A percentile compares a stretch with the other conserved stretches of the same genome.
phyloP scores from a whole-genome alignment of 1,284 basidiomycete genomes.

The Pascua guehoae region DNA sequence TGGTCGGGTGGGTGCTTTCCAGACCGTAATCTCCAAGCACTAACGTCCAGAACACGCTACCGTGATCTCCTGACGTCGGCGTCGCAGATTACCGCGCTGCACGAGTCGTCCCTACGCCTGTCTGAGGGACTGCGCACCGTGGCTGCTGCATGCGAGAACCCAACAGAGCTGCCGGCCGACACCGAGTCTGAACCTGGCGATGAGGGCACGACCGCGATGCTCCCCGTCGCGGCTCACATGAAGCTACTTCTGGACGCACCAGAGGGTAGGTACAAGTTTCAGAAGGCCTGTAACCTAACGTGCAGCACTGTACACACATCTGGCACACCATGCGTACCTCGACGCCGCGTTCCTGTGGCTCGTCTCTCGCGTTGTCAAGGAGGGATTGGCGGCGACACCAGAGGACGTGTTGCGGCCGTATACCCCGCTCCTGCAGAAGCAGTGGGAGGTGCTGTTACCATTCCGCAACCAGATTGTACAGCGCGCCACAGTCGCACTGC shows the following conservation, averaged over 20 bases:
- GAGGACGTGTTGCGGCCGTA: constrained; percentile 37
- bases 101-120: constrained; percentile 54
- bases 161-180: constrained; percentile 25
- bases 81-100: constrained; percentile 67
- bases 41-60: constrained; percentile 72
- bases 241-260: constrained; percentile 83
- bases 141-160: constrained; percentile 33
- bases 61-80: constrained; percentile 88
- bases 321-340: constrained; percentile 71
- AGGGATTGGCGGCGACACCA: constrained; percentile 33
- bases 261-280: constrained; percentile 53
- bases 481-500: constrained; percentile 68
- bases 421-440: constrained; percentile 73
- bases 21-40: no score
- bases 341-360: constrained; percentile 81
- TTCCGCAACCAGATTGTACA: constrained; percentile 81
- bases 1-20: constrained; percentile 78
- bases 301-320: constrained; percentile 66
- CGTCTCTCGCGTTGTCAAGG: constrained; percentile 68
- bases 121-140: constrained; percentile 43
- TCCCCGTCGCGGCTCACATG: constrained; percentile 77
- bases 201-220: constrained; percentile 57
- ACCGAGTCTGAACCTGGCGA: constrained; percentile 13
- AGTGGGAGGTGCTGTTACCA: constrained; percentile 81
- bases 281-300: constrained; percentile 1